Percentiles rank a stretch among this genome's conserved stretches.
Evolutionary conservation across 805 yeast species (phyloP).

Genomic region (Yarrowia bubula): DNA sequence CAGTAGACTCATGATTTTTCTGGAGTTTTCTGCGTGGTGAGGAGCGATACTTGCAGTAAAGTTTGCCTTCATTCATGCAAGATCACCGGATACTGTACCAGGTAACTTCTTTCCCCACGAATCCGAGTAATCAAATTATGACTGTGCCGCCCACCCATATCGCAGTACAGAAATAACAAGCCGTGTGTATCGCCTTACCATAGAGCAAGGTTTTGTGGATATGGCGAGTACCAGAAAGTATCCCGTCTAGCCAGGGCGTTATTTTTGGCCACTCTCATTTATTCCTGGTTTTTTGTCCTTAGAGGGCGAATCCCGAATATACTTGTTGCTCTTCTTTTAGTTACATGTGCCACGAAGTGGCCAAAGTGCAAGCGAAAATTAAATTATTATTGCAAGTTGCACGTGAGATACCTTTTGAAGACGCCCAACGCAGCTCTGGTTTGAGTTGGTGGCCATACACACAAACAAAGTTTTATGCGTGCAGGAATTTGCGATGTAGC

Average conservation of each 20-base stretch:
- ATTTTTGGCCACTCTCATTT: no score
- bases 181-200: no score
- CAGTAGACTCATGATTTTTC: neutral
- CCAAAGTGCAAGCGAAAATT: neutral
- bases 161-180: no score
- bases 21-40: neutral
- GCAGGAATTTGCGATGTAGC: conserved; percentile 24
- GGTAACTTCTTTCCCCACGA: neutral
- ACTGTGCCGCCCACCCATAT: neutral
- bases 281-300: no score
- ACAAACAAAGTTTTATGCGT: conserved; percentile 3
- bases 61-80: neutral
- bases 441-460: neutral
- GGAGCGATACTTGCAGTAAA: neutral
- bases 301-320: no score
- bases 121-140: neutral
- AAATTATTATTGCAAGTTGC: neutral
- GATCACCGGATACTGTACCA: no score
- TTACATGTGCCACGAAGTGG: no score
- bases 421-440: neutral
- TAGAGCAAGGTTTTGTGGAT: no score
- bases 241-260: no score
- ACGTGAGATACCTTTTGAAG: conserved; percentile 1
- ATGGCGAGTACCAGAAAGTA: no score
- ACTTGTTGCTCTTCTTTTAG: no score